phyloP scores from a whole-genome alignment of 371 early-diverging fungal genomes.

The Syncephalis plumigaleata region DNA sequence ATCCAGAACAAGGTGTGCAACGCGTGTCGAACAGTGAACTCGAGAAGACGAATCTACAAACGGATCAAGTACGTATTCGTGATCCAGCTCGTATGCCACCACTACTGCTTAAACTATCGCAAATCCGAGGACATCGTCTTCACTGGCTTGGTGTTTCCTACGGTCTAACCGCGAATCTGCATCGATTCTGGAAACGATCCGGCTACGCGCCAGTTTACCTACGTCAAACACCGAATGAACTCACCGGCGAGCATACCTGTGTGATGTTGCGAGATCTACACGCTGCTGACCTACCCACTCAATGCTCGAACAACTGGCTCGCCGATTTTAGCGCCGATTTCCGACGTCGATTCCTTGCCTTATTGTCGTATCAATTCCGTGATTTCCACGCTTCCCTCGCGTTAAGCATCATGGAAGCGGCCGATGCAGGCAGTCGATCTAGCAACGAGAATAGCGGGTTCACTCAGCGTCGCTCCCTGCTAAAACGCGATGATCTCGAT shows the following conservation, averaged over 20 bases:
- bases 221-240: constrained; percentile 90
- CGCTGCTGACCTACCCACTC: constrained; percentile 24
- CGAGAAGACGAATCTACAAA: constrained; percentile 40
- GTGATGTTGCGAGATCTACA: constrained; percentile 81
- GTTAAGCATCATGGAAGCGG: constrained; percentile 64
- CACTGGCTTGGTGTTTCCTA: constrained; percentile 97
- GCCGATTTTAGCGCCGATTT: constrained; percentile 65
- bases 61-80: constrained; percentile 62
- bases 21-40: constrained; percentile 24
- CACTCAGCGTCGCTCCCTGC: neutral
- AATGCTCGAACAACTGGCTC: constrained; percentile 43
- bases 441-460: constrained; percentile 5
- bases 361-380: constrained; percentile 76
- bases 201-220: constrained; percentile 90
- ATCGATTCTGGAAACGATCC: constrained; percentile 93
- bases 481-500: neutral
- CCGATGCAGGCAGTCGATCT: constrained; percentile 25
- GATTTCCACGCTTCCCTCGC: constrained; percentile 70
- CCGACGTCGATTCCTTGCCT: constrained; percentile 64
- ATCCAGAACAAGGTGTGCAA: too few relatives aligned
- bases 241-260: constrained; percentile 96
- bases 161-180: constrained; percentile 77
- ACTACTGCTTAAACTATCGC: constrained; percentile 60
- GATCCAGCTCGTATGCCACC: constrained; percentile 85
- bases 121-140: constrained; percentile 58